Conservation (phyloP, 2,329 filamentous ascomycete genomes). For the Tolypocladium album region DNA sequence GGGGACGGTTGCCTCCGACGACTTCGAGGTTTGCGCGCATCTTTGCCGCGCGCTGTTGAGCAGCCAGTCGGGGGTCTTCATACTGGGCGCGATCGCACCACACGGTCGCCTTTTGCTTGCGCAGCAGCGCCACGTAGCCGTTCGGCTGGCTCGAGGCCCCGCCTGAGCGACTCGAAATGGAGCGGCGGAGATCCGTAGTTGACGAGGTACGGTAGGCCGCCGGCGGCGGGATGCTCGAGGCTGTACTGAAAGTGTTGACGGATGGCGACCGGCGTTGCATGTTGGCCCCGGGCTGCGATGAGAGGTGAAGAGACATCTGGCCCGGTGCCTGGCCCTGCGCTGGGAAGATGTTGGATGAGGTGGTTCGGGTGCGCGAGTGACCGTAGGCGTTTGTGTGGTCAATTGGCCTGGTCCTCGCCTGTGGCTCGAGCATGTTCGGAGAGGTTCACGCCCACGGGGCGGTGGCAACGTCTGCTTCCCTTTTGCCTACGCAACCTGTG, state of each 20-base stretch:
- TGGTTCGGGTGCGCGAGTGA: constrained; percentile 45
- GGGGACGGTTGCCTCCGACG: constrained; percentile 46
- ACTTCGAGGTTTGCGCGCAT: constrained; percentile 78
- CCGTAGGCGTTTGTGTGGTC: constrained; percentile 30
- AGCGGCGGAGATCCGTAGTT: constrained; percentile 55
- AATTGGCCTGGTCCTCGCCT: constrained; percentile 19
- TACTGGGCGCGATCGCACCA: constrained; percentile 94
- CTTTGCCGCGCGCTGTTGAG: constrained; percentile 79
- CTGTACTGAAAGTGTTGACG: constrained; percentile 59
- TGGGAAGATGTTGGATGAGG: constrained; percentile 43
- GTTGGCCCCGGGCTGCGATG: constrained; percentile 1
- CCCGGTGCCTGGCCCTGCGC: constrained; percentile 13
- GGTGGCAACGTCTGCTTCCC: background rate
- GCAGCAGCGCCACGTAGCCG: constrained; percentile 92
- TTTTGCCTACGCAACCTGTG: background rate
- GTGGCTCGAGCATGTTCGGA: constrained; percentile 20
- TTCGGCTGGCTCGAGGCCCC: constrained; percentile 42
- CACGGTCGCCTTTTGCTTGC: constrained; percentile 94
- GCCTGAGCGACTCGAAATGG: constrained; percentile 69
- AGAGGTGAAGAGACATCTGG: constrained; percentile 1
- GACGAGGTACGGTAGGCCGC: constrained; percentile 46
- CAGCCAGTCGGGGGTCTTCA: constrained; percentile 75
- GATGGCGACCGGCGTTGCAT: constrained; percentile 45
- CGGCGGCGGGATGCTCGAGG: constrained; percentile 54
- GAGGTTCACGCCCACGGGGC: background rate